Base-by-base conservation (phyloP, 257 asterid genomes). In the Fraxinus pennsylvanica region DNA sequence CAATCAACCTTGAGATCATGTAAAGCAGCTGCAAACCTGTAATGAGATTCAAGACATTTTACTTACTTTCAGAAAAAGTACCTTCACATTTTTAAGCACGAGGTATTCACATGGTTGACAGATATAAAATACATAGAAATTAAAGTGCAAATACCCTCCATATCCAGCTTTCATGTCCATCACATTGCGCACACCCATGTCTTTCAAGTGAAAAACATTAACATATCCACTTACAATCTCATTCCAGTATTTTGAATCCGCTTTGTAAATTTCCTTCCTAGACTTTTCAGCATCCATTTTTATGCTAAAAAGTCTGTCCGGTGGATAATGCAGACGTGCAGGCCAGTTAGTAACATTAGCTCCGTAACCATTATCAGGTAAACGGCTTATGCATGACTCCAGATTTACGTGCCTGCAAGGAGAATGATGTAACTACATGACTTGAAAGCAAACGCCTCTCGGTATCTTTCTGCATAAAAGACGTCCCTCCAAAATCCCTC, bases 81-180 rank as follows among this genome's bases (percentile, higher is more conserved):
- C 0, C 1, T 3, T 3, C 21, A 47, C 6, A 5, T 47, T 47
- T 45, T 27, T 10, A 52, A 76, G 71, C 14, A 36, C 45, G 9
- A 35, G 6, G 32, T 15, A 15, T 47, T 27, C 29, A 13, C 74
- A 74, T 17, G 45, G 35, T 33, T 19, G 6, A 29, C 39, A 65
- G 57, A 22, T 39, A 10, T 63, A 59, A 29, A 43, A 7, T 43
- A 72, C 14, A 59, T 5, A 9, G 25, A 36, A 41, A 8, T 47
- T 74, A 9, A 74, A 57, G n/a, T n/a, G 36, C 29, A 35, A 21
- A 75, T 86, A 90, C 96, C 96, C 96, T 77, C 96, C 93, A 78
- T 89, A 89, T 78, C 89, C 85, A 69, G 96, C 92, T 86, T 54
- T 88, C 95, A 90, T 90, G 86, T 88, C 95, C 90, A 90, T 83